Conservation (phyloP, 805 yeast species). For the Kazachstania africana region DNA sequence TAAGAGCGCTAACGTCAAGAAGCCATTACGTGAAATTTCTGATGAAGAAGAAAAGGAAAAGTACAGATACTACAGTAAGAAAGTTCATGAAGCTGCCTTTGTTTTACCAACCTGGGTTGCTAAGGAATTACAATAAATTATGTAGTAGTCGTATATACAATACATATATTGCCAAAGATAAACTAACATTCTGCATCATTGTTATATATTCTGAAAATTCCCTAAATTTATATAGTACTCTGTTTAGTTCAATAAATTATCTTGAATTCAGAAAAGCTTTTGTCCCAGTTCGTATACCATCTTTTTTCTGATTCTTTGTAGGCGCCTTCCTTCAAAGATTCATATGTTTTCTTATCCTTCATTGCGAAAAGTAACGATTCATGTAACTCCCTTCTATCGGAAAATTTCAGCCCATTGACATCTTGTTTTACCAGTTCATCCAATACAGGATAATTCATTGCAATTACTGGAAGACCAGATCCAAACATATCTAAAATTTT, state of each 20-base stretch:
- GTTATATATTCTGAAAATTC: too few relatives aligned
- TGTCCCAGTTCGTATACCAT: constrained; percentile 74
- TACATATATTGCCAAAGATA: too few relatives aligned
- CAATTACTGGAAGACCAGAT: constrained; percentile 83
- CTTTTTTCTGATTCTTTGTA: constrained; percentile 49
- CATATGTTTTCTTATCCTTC: constrained; percentile 24
- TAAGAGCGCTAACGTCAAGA: constrained; percentile 45
- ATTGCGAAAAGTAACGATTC: constrained; percentile 30
- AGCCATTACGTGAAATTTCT: constrained; percentile 56
- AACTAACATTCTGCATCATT: too few relatives aligned
- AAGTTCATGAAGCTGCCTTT: constrained; percentile 79
- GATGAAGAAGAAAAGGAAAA: constrained; percentile 50
- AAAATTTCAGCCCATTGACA: constrained; percentile 56
- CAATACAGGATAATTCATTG: constrained; percentile 66
- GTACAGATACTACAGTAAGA: constrained; percentile 72
- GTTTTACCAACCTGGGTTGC: constrained; percentile 88
- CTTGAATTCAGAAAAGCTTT: too few relatives aligned
- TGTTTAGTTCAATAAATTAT: too few relatives aligned
- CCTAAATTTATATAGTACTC: too few relatives aligned
- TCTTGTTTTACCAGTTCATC: constrained; percentile 62
- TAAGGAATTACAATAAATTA: constrained; percentile 28
- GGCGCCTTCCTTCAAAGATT: constrained; percentile 54
- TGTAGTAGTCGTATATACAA: too few relatives aligned
- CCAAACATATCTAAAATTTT: constrained; percentile 94
- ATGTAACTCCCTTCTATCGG: constrained; percentile 33